Base-by-base conservation (phyloP, 1,139 yeast species). In the Taiozyma onychis region DNA sequence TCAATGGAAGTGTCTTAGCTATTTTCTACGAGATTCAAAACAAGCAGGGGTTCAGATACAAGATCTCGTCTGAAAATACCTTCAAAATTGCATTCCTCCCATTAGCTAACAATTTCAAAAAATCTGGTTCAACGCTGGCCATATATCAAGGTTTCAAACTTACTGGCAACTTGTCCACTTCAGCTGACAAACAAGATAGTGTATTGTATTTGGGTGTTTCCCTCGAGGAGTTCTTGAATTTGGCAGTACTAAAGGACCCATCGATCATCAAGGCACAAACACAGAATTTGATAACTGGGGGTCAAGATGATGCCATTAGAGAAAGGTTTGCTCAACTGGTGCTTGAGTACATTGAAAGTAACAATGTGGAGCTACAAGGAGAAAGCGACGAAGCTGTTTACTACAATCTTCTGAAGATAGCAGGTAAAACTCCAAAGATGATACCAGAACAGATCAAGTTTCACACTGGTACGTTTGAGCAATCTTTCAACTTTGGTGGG, bases 61-160 rank as follows among this genome's bases (percentile, higher is more conserved):
- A 61, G 42, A 70, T 69, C 21, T 57, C 65, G 0, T 68, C 74
- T 3, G 69, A 68, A 45, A 60, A 60, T 16, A 57, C 57, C 2
- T 64, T 59, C 47, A 59, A 62, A 39, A 51, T 70, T 3, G 57
- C 62, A 8, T 65, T 70, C 44, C 48, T 70, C 1, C 67, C 71
- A 2, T 44, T 68, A 32, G 4, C 6, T 2, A 57, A 63, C 27
- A 47, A 54, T 24, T 66, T 70, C 66, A 37, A 47, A 10, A 47
- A 57, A 9, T 50, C 60, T 3, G 56, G 57, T 7, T 52, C 60
- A 2, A 62, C 72, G 2, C 50, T 70, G 35, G 69, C 72, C 3
- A 60, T 67, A 57, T 70, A 64, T 48, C 74, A 70, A 51, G 66
- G 66, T 28, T 69, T 60, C 46, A 63, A 62, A 26, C 57, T 70